These are phyloP conservation scores for Chlamydomonas sp. DNA, from an alignment of 139 green algal species.

Conservation along the genomic window DNA sequence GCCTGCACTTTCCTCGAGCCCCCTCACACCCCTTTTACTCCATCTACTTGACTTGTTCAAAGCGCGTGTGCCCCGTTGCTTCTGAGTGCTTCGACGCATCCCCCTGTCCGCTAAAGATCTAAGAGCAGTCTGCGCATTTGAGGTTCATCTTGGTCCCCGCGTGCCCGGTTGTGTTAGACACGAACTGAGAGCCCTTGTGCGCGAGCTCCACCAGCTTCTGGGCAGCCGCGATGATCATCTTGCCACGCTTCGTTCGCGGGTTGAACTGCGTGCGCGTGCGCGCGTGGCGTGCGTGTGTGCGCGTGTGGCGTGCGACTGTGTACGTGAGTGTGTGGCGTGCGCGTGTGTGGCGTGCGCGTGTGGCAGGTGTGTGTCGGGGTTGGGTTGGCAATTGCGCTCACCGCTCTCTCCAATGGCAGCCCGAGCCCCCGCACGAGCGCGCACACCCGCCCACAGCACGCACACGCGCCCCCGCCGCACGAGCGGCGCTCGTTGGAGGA, in stretches of 20 bases:
- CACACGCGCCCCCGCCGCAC: too few relatives aligned
- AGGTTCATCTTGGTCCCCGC: neutral
- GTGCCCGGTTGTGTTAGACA: conserved; percentile 1
- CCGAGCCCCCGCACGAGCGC: too few relatives aligned
- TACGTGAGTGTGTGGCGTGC: too few relatives aligned
- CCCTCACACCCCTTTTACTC: neutral
- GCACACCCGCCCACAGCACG: too few relatives aligned
- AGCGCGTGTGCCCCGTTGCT: conserved; percentile 22
- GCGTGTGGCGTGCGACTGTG: too few relatives aligned
- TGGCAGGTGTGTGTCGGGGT: too few relatives aligned
- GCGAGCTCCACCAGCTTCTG: conserved; percentile 39
- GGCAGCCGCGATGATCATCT: conserved; percentile 43
- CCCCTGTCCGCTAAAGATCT: neutral
- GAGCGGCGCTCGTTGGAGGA: too few relatives aligned
- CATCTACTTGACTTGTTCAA: conserved; percentile 10
- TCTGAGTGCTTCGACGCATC: conserved; percentile 20
- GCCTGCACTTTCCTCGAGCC: neutral
- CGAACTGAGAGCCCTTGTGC: conserved; percentile 15
- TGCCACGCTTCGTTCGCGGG: conserved; percentile 39
- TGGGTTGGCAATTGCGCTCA: too few relatives aligned
- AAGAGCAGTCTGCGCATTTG: conserved; percentile 18
- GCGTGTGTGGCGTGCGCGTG: too few relatives aligned
- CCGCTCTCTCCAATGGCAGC: too few relatives aligned
- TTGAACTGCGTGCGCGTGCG: conserved; percentile 50
- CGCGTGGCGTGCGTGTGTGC: too few relatives aligned